These are phyloP conservation scores for Monosporascus sp. DNA, from an alignment of 2,329 filamentous ascomycete genomes.

Conservation along the genomic window DNA sequence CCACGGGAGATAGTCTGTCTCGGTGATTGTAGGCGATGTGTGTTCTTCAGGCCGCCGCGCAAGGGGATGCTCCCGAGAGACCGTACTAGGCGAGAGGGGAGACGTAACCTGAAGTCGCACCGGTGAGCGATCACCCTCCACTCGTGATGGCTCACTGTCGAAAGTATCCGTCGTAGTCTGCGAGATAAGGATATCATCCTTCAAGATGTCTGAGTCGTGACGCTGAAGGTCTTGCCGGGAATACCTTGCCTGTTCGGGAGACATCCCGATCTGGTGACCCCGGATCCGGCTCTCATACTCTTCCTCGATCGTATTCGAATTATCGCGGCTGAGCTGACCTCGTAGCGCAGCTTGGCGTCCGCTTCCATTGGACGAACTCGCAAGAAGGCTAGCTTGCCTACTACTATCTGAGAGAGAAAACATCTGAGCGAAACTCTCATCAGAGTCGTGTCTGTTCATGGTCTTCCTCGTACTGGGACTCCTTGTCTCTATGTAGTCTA, in stretches of 20 bases:
- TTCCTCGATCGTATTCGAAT: conserved; percentile 23
- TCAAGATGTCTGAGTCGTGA: conserved; percentile 19
- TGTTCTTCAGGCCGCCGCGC: conserved; percentile 31
- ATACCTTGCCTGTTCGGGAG: conserved; percentile 15
- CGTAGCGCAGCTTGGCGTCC: conserved; percentile 6
- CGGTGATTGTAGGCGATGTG: conserved; percentile 40
- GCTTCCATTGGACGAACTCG: conserved; percentile 31
- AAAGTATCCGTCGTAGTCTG: conserved; percentile 25
- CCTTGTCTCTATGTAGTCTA: conserved; percentile 29
- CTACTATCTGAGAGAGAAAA: conserved; percentile 53
- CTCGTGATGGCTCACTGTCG: conserved; percentile 16
- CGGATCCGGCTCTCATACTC: conserved; percentile 44
- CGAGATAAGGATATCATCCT: conserved; percentile 26
- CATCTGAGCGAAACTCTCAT: conserved; percentile 53
- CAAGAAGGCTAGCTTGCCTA: conserved; percentile 33
- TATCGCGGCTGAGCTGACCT: conserved; percentile 3
- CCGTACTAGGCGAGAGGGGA: conserved; percentile 8
- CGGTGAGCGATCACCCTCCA: conserved; percentile 6
- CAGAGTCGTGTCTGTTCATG: conserved; percentile 47
- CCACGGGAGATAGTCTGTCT: conserved; percentile 58
- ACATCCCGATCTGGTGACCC: conserved; percentile 33
- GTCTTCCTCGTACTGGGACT: conserved; percentile 27
- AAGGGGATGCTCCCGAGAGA: conserved; percentile 5
- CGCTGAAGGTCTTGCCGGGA: conserved; percentile 12
- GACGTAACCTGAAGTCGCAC: conserved; percentile 7